phyloP scores from a whole-genome alignment of 2,329 filamentous ascomycete species.

The Fusarium sp. region DNA sequence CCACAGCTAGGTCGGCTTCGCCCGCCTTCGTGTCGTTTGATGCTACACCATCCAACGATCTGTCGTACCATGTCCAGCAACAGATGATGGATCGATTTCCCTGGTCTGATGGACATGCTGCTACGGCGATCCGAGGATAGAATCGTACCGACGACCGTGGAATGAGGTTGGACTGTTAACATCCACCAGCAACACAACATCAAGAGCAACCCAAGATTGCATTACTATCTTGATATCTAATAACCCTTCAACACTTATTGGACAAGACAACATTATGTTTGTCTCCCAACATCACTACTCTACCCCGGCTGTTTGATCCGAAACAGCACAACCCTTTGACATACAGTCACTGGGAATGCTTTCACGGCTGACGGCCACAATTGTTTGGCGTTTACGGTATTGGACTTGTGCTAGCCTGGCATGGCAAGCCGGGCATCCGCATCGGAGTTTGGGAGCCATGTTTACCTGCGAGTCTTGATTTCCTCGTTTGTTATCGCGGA shows the following conservation, averaged over 20 bases:
- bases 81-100: slow-evolving; percentile 58
- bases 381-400: slow-evolving; percentile 40
- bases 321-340: slow-evolving; percentile 30
- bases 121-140: slow-evolving; percentile 59
- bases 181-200: slow-evolving; percentile 7
- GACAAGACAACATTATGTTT: background rate
- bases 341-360: slow-evolving; percentile 18
- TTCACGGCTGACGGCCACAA: slow-evolving; percentile 29
- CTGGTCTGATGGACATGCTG: slow-evolving; percentile 58
- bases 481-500: slow-evolving; percentile 9
- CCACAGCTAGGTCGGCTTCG: slow-evolving; percentile 55
- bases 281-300: slow-evolving; percentile 11
- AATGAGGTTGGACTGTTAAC: slow-evolving; percentile 16
- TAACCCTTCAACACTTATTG: background rate
- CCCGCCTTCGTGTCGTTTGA: slow-evolving; percentile 58
- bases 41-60: slow-evolving; percentile 56
- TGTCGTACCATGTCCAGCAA: slow-evolving; percentile 51
- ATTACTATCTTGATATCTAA: slow-evolving; percentile 29
- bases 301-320: slow-evolving; percentile 32
- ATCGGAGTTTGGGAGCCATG: slow-evolving; percentile 39
- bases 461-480: slow-evolving; percentile 15
- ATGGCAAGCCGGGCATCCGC: slow-evolving; percentile 36
- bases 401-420: slow-evolving; percentile 33
- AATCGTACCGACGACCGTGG: slow-evolving; percentile 27
- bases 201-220: slow-evolving; percentile 20